Base-by-base conservation (phyloP, 1,284 basidiomycete genomes). In the Ganoderma boninense region DNA sequence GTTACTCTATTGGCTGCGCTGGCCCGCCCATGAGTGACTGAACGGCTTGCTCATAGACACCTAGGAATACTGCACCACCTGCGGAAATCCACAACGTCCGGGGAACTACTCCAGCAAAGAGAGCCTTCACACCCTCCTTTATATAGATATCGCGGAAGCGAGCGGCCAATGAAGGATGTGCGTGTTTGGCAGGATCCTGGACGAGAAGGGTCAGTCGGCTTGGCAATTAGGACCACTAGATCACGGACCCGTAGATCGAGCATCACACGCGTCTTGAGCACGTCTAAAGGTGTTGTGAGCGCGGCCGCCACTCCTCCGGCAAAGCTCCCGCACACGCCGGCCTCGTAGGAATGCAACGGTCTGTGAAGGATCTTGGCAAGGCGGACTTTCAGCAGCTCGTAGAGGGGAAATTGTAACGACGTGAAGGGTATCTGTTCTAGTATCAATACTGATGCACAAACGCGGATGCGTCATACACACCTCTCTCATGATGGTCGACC, bases 251-350 rank as follows among this genome's bases (percentile, higher is more conserved):
- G 86, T 67, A 93, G 85, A 77, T 98, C 95, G 14, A 99, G 87
- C 98, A 99, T 99, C 65, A 99, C 95, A 18, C 98, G 89, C 1
- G 97, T 99, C 82, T 99, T 99, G 69, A 98, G 88, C 2, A 99
- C 98, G 77, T 99, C 98, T 23, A 99, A 84, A 0, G 98, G 98
- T 0, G 98, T 99, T 0, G 98, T 99, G 52, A 94, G 77, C 0
- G 93, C 94, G 0, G 97, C 97, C 3, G 97, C 96, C 20, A 95
- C 86, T 0, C 94, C 96, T 16, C 98, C 98, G 0, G 98, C 95
- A 56, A 98, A 84, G 77, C 93, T 95, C 2, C 98, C 98, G 75
- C 97, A 99, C 2, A 93, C 77, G 0, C 97, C 97, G 0, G 97
- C 97, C 82, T 98, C 95, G 77, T 94, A 90, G 1, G 92, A 91